A percentile compares a stretch with the other conserved stretches of the same genome.
Evolutionary conservation across 164 flowering plant species (phyloP).

Genomic region (Sedum album): DNA sequence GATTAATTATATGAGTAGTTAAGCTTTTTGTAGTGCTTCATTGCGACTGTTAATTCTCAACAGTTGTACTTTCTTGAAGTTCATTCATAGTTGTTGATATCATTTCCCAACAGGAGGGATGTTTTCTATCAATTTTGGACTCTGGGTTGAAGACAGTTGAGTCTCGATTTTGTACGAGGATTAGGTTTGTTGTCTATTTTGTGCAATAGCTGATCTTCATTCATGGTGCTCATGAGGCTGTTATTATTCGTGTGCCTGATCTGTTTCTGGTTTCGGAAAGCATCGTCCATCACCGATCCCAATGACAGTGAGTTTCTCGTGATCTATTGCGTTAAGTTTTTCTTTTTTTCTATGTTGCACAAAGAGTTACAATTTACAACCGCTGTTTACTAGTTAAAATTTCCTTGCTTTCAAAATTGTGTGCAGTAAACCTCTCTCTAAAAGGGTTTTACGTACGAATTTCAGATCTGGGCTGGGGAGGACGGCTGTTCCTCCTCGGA

Average conservation of each 20-base stretch:
- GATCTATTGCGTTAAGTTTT: not conserved
- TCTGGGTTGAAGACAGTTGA: not conserved
- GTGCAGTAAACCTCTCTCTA: not conserved
- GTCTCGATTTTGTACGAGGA: not conserved
- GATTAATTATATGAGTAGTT: too few species aligned
- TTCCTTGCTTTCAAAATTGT: not conserved
- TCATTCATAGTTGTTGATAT: not conserved
- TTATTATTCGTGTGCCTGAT: not conserved
- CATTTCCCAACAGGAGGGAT: not conserved
- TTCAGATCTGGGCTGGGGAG: too few species aligned
- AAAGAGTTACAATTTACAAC: not conserved
- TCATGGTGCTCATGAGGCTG: not conserved
- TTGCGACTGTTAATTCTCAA: not conserved
- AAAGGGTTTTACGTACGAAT: too few species aligned
- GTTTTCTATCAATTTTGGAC: not conserved
- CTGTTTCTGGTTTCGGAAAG: not conserved
- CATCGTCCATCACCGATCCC: not conserved
- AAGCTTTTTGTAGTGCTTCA: not conserved
- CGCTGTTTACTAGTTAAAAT: too few species aligned
- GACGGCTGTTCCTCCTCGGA: too few species aligned
- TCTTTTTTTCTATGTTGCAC: not conserved
- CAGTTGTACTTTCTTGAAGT: not conserved
- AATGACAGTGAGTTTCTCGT: not conserved
- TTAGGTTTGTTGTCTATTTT: not conserved
- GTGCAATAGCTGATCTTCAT: not conserved